Percentiles rank a stretch among this genome's conserved stretches.
phyloP scores from a whole-genome alignment of 2,329 filamentous ascomycete species.

The Hyphodiscus sp. region DNA sequence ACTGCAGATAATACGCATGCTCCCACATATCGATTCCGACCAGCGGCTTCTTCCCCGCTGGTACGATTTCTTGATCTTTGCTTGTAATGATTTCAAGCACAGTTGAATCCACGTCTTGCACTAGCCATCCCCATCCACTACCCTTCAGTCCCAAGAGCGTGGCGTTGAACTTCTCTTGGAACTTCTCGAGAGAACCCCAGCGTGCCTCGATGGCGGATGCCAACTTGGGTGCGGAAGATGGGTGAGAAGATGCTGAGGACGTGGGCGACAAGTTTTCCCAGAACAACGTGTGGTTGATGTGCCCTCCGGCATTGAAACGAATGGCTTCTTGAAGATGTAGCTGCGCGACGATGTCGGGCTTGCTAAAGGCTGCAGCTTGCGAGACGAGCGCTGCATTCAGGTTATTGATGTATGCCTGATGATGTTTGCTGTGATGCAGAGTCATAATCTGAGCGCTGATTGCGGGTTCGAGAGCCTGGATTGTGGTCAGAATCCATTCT shows the following conservation, averaged over 20 bases:
- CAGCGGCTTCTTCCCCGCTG: slow-evolving; percentile 59
- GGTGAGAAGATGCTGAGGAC: slow-evolving; percentile 48
- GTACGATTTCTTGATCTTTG: slow-evolving; percentile 79
- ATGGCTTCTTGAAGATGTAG: slow-evolving; percentile 64
- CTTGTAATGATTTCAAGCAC: slow-evolving; percentile 66
- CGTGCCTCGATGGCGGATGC: slow-evolving; percentile 52
- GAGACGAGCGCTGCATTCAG: slow-evolving; percentile 61
- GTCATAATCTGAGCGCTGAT: slow-evolving; percentile 78
- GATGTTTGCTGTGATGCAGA: slow-evolving; percentile 73
- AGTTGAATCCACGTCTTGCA: slow-evolving; percentile 54
- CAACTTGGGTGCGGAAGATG: slow-evolving; percentile 51
- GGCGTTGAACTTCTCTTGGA: slow-evolving; percentile 59
- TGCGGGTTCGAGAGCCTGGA: slow-evolving; percentile 61
- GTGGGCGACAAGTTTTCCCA: slow-evolving; percentile 75
- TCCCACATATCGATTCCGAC: slow-evolving; percentile 89
- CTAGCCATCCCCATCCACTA: slow-evolving; percentile 84
- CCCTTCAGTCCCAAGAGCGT: slow-evolving; percentile 69
- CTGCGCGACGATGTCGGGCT: slow-evolving; percentile 55
- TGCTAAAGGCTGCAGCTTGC: slow-evolving; percentile 48
- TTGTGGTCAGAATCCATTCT: slow-evolving; percentile 18
- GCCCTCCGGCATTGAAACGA: slow-evolving; percentile 85
- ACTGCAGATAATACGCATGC: slow-evolving; percentile 86
- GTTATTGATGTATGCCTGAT: slow-evolving; percentile 72
- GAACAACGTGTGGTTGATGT: slow-evolving; percentile 90
- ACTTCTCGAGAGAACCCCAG: slow-evolving; percentile 63